Percentiles rank a stretch among this genome's conserved stretches.
Conservation (phyloP, 805 yeast genomes). For the Sugiyamaella valdiviana region DNA sequence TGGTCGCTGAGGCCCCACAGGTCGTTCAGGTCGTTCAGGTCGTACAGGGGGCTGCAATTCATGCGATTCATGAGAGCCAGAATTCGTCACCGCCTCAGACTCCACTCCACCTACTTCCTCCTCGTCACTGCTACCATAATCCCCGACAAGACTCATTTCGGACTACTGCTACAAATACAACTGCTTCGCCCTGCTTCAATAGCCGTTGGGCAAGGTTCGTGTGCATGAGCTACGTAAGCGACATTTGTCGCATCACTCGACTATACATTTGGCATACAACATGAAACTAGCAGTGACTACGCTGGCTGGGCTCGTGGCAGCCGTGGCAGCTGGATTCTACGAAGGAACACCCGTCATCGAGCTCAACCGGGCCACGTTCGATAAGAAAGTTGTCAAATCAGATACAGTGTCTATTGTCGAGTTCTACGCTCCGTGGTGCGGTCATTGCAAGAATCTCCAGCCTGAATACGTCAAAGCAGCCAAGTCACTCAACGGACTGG, state of each 20-base stretch:
- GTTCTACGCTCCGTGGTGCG: constrained; percentile 98
- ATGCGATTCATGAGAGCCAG: no score
- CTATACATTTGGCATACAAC: not conserved
- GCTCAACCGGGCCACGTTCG: constrained; percentile 45
- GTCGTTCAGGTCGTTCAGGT: no score
- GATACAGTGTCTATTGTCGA: constrained; percentile 80
- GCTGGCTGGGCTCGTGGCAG: not conserved
- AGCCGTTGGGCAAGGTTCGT: not conserved
- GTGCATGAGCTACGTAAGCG: not conserved
- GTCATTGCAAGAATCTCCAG: constrained; percentile 84
- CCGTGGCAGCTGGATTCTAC: constrained; percentile 31
- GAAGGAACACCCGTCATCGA: constrained; percentile 47
- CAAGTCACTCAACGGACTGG: constrained; percentile 42
- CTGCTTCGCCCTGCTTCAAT: no score
- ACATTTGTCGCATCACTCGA: not conserved
- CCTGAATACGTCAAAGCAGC: constrained; percentile 69
- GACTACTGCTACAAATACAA: not conserved
- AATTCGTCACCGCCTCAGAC: no score
- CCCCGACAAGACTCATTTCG: constrained; percentile 1
- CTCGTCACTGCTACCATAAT: constrained; percentile 2
- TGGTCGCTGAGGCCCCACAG: no score
- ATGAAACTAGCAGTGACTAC: not conserved
- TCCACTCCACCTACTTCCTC: no score
- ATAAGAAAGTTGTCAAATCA: constrained; percentile 60
- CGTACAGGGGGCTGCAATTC: no score